A percentile compares a stretch with the other conserved stretches of the same genome.
These are phyloP conservation scores for Candida broadrunensis DNA, from an alignment of 805 yeast species.

Conservation along the genomic window DNA sequence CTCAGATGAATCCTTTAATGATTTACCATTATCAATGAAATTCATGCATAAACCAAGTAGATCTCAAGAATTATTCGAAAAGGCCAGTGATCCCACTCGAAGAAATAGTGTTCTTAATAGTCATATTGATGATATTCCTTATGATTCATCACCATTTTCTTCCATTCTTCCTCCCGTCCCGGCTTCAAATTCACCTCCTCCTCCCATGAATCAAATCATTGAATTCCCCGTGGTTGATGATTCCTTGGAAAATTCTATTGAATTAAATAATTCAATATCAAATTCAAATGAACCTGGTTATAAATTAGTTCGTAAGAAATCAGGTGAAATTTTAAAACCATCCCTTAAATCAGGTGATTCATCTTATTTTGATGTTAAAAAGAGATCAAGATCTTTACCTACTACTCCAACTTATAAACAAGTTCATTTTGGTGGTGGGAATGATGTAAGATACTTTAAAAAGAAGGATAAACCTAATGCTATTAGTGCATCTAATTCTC, in stretches of 20 bases:
- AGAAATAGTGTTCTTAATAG: slow-evolving; percentile 25
- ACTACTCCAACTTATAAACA: slow-evolving; percentile 59
- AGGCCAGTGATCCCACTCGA: slow-evolving; percentile 29
- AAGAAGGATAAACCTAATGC: slow-evolving; percentile 74
- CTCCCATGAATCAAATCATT: background rate
- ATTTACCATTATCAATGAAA: slow-evolving; percentile 24
- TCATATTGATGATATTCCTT: slow-evolving; percentile 4
- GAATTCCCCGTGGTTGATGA: background rate
- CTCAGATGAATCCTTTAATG: slow-evolving; percentile 2
- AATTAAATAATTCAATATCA: background rate
- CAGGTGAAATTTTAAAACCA: slow-evolving; percentile 83
- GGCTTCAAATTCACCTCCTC: background rate
- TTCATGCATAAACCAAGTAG: slow-evolving; percentile 40
- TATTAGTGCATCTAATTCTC: slow-evolving; percentile 67
- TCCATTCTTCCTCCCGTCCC: background rate
- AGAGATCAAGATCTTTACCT: slow-evolving; percentile 36
- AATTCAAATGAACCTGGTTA: slow-evolving; percentile 8
- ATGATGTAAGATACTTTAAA: slow-evolving; percentile 70
- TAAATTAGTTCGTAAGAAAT: slow-evolving; percentile 68
- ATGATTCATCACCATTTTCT: background rate
- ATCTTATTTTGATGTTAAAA: slow-evolving; percentile 26
- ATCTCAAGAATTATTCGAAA: slow-evolving; percentile 25
- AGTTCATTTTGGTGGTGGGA: slow-evolving; percentile 75
- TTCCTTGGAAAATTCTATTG: slow-evolving; percentile 1
- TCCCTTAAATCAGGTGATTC: slow-evolving; percentile 52